These are phyloP conservation scores for Penicillium carneum DNA, from an alignment of 2,329 filamentous ascomycete species.

Conservation along the genomic window DNA sequence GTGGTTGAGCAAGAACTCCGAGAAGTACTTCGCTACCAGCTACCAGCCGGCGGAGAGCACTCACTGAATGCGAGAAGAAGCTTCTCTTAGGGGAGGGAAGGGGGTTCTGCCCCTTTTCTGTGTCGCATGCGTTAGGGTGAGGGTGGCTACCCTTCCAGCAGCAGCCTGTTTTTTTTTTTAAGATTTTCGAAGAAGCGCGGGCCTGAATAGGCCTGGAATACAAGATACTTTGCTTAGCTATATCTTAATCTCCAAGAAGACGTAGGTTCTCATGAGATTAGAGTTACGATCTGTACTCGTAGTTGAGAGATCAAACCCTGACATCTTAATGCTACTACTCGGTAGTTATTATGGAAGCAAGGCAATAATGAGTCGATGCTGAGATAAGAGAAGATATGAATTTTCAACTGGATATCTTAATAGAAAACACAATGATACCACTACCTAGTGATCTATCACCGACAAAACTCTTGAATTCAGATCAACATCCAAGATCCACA, in stretches of 20 bases:
- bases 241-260: not conserved
- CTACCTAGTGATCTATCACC: not conserved
- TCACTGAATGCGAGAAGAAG: constrained; percentile 30
- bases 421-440: not conserved
- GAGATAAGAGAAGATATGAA: not conserved
- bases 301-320: not conserved
- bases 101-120: not conserved
- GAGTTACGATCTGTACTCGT: not conserved
- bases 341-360: not conserved
- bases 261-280: not conserved
- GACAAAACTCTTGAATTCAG: not conserved
- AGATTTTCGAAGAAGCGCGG: not conserved
- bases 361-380: not conserved
- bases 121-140: not conserved
- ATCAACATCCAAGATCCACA: not conserved
- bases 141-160: not conserved
- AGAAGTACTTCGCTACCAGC: constrained; percentile 71
- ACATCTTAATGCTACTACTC: not conserved
- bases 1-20: constrained; percentile 81
- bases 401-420: constrained; percentile 20
- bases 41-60: constrained; percentile 54
- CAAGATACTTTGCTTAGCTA: not conserved
- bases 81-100: not conserved
- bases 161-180: not conserved
- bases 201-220: not conserved